A percentile compares a stretch with the other conserved stretches of the same genome.
phyloP scores from a whole-genome alignment of 2,329 filamentous ascomycete species.

The Aspergillus neotritici region DNA sequence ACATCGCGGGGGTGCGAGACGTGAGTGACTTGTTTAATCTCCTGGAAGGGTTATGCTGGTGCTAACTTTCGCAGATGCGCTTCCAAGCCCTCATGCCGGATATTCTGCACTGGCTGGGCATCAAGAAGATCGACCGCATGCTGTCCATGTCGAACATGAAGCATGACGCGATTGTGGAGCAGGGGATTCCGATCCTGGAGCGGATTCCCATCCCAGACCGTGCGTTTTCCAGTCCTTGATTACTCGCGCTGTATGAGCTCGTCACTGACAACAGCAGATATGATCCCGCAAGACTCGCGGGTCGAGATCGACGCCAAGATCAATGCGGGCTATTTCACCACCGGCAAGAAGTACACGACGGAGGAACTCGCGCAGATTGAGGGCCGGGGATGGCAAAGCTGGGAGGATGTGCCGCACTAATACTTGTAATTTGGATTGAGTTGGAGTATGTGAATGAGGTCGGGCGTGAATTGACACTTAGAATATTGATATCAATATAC shows the following conservation, averaged over 20 bases:
- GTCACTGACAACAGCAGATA: conserved; percentile 41
- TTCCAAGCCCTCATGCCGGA: conserved; percentile 96
- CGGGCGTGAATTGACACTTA: too few species aligned
- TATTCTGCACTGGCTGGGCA: conserved; percentile 91
- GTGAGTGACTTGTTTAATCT: conserved; percentile 5
- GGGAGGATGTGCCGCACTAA: conserved; percentile 32
- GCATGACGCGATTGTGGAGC: conserved; percentile 42
- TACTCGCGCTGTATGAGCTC: too few species aligned
- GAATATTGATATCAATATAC: too few species aligned
- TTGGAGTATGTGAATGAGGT: too few species aligned
- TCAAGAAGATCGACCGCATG: conserved; percentile 95
- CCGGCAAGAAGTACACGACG: conserved; percentile 76
- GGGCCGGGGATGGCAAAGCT: conserved; percentile 77
- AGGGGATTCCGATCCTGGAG: conserved; percentile 66
- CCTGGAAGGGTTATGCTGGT: neutral
- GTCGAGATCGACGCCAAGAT: conserved; percentile 98
- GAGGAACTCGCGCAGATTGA: conserved; percentile 79
- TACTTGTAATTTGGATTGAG: too few species aligned
- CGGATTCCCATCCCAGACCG: conserved; percentile 76
- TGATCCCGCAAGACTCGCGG: conserved; percentile 85
- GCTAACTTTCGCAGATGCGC: conserved; percentile 57
- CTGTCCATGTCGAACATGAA: conserved; percentile 82
- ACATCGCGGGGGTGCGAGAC: conserved; percentile 84
- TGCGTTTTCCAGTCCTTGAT: neutral
- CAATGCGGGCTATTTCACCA: conserved; percentile 76